Percentiles rank a stretch among this genome's conserved stretches.
phyloP scores from a whole-genome alignment of 2,329 filamentous ascomycete genomes.

The Neonectria magnoliae region DNA sequence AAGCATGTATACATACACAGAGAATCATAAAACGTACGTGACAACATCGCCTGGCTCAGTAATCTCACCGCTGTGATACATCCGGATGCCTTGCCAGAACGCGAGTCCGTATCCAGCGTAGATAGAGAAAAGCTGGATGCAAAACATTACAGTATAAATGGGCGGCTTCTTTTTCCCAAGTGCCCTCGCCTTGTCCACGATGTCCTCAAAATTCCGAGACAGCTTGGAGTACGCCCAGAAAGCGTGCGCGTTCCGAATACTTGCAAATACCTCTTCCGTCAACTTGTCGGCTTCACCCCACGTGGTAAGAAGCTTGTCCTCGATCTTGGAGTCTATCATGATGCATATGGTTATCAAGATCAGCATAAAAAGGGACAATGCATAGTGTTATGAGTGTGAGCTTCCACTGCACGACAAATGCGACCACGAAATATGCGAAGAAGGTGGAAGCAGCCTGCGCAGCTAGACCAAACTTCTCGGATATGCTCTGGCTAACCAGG shows the following conservation, averaged over 20 bases:
- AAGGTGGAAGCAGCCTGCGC: conserved; percentile 51
- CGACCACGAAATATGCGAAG: conserved; percentile 49
- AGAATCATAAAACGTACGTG: conserved; percentile 41
- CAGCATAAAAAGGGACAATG: conserved; percentile 43
- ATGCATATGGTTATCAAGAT: conserved; percentile 42
- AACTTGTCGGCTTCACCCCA: conserved; percentile 46
- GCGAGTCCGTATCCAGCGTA: conserved; percentile 53
- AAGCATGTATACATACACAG: conserved; percentile 37
- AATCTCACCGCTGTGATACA: conserved; percentile 50
- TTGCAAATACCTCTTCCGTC: conserved; percentile 50
- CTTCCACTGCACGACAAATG: conserved; percentile 53
- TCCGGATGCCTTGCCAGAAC: conserved; percentile 55
- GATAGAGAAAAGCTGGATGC: conserved; percentile 50
- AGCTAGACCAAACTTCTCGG: conserved; percentile 50
- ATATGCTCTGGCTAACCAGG: conserved; percentile 48
- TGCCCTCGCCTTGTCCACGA: conserved; percentile 47
- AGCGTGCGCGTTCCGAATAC: conserved; percentile 53
- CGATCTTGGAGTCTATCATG: conserved; percentile 42
- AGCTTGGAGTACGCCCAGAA: conserved; percentile 50
- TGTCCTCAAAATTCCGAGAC: conserved; percentile 50
- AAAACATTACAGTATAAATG: conserved; percentile 49
- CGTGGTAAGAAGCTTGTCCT: conserved; percentile 47
- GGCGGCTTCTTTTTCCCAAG: conserved; percentile 50
- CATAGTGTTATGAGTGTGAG: conserved; percentile 51
- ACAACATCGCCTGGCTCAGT: conserved; percentile 50